Conservation (phyloP, 164 flowering plant species). For the Litsea cubeba region DNA sequence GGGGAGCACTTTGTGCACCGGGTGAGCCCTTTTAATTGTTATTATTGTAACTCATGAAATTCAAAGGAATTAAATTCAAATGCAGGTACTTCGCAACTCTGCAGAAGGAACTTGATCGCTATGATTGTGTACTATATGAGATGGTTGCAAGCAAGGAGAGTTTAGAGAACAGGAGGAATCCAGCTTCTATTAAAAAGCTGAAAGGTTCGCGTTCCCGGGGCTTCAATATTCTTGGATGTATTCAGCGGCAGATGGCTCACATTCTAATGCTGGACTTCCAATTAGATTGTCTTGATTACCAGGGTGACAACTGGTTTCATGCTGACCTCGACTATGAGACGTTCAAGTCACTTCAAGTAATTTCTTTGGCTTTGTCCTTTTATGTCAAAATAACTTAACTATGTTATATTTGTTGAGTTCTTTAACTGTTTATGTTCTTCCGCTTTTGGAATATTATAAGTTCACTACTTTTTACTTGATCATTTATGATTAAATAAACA, state of each 20-base stretch:
- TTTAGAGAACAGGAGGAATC: constrained; percentile 60
- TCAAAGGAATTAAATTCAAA: not conserved
- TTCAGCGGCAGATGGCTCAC: constrained; percentile 88
- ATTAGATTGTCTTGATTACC: constrained; percentile 89
- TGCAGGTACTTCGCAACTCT: constrained; percentile 74
- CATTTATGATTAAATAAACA: no score
- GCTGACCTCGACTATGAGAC: constrained; percentile 97
- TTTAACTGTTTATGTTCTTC: no score
- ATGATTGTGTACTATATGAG: constrained; percentile 96
- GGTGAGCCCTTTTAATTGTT: no score
- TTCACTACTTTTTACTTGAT: no score
- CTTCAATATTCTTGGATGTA: constrained; percentile 73
- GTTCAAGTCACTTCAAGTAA: constrained; percentile 84
- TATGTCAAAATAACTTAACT: no score
- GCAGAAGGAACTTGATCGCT: constrained; percentile 73
- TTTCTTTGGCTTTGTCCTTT: not conserved
- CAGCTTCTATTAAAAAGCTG: constrained; percentile 35
- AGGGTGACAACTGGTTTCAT: constrained; percentile 78
- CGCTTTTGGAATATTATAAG: no score
- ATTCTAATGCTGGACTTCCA: constrained; percentile 81
- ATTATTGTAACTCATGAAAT: not conserved
- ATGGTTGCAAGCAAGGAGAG: constrained; percentile 96
- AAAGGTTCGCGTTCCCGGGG: constrained; percentile 60
- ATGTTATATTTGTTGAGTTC: no score
- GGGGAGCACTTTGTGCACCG: no score